phyloP scores from a whole-genome alignment of 768 basidiomycete species.

The Mycena vitilis region DNA sequence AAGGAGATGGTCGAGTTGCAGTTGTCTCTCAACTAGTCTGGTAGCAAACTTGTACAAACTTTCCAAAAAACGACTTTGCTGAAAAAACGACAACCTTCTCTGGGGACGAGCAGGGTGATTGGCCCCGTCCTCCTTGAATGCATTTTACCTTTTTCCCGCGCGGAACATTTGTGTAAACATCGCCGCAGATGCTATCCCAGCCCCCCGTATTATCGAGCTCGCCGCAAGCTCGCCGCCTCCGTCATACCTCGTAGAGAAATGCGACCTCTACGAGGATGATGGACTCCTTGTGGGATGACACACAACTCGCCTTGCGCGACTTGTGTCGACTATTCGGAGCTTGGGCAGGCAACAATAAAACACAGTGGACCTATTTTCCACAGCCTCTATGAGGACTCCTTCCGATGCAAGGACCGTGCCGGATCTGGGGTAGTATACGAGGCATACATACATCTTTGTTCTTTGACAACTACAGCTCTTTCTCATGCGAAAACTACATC shows the following conservation, averaged over 20 bases:
- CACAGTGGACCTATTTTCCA: conserved; percentile 3
- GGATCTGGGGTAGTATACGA: conserved; percentile 32
- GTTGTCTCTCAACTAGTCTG: no score
- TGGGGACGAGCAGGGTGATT: no score
- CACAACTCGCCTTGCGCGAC: conserved; percentile 2
- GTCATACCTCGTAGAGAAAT: conserved; percentile 15
- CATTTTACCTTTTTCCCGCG: no score
- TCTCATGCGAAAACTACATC: conserved; percentile 8
- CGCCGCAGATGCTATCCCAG: no score
- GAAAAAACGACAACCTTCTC: no score
- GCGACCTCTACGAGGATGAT: conserved; percentile 10
- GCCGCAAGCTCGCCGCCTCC: background rate
- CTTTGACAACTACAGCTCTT: background rate
- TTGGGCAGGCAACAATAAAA: conserved; percentile 14
- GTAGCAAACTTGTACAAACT: no score
- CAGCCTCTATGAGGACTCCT: conserved; percentile 29
- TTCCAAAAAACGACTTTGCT: no score
- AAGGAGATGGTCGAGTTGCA: no score
- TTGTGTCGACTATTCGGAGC: conserved; percentile 18
- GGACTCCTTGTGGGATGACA: conserved; percentile 12
- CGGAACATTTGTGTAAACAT: no score
- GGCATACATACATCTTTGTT: conserved; percentile 28
- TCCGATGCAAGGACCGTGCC: conserved; percentile 30
- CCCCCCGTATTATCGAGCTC: no score
- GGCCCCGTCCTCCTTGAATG: no score